Conservation (phyloP, 2,329 filamentous ascomycete genomes). For the Fusarium dlaminii region DNA sequence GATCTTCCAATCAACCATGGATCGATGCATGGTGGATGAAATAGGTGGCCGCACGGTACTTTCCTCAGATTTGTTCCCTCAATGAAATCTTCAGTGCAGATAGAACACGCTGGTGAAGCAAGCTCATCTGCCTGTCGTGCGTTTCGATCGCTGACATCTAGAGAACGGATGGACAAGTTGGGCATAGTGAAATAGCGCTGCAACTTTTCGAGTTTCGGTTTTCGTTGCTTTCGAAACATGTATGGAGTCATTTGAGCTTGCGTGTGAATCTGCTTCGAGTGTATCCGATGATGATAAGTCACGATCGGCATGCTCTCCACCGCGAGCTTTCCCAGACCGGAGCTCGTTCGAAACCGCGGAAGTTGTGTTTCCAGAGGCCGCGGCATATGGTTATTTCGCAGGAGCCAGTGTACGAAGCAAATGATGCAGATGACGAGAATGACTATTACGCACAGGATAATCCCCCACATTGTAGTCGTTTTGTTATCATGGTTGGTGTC, state of each 20-base stretch:
- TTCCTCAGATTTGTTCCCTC: not conserved
- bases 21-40: slow-evolving; percentile 34
- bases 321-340: not conserved
- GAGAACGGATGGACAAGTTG: not conserved
- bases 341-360: not conserved
- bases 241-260: not conserved
- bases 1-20: slow-evolving; percentile 28
- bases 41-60: slow-evolving; percentile 24
- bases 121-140: not conserved
- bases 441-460: not conserved
- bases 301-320: slow-evolving; percentile 20
- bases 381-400: not conserved
- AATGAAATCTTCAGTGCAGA: slow-evolving; percentile 22
- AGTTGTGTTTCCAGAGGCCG: not conserved
- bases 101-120: not conserved
- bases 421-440: not conserved
- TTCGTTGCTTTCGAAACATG: not conserved
- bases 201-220: not conserved
- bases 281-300: not conserved
- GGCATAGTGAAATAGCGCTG: not conserved
- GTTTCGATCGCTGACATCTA: accelerated
- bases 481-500: not conserved
- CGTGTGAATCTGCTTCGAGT: not conserved
- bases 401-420: not conserved
- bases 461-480: not conserved